Percentiles rank a stretch among this genome's conserved stretches.
phyloP scores from a whole-genome alignment of 2,329 filamentous ascomycete species.

The Calonectria pauciramosa region DNA sequence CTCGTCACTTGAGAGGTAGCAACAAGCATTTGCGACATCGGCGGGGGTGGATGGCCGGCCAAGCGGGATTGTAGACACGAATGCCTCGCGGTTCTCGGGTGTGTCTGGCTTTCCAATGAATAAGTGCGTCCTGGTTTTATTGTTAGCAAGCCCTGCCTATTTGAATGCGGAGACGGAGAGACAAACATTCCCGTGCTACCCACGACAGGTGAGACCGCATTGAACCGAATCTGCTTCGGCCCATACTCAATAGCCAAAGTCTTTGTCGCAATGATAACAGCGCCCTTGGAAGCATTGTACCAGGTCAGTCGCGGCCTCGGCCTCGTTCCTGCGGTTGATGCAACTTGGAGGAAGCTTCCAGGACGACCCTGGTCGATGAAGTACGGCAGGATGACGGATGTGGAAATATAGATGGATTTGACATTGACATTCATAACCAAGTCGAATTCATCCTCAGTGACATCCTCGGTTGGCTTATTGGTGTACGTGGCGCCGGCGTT shows the following conservation, averaged over 20 bases:
- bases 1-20: slow-evolving; percentile 80
- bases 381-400: slow-evolving; percentile 71
- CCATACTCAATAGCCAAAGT: slow-evolving; percentile 80
- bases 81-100: slow-evolving; percentile 69
- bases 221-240: slow-evolving; percentile 79
- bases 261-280: slow-evolving; percentile 71
- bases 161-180: background rate
- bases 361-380: slow-evolving; percentile 69
- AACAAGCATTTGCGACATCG: slow-evolving; percentile 79
- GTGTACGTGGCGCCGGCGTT: slow-evolving; percentile 71
- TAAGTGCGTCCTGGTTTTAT: slow-evolving; percentile 52
- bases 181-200: slow-evolving; percentile 73
- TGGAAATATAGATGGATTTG: slow-evolving; percentile 74
- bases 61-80: slow-evolving; percentile 68
- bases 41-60: slow-evolving; percentile 68
- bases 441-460: slow-evolving; percentile 77
- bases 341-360: slow-evolving; percentile 75
- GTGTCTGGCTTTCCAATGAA: slow-evolving; percentile 75
- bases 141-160: background rate
- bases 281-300: slow-evolving; percentile 79
- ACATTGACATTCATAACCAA: slow-evolving; percentile 78
- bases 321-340: slow-evolving; percentile 71
- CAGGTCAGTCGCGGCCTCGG: slow-evolving; percentile 75
- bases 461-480: slow-evolving; percentile 74
- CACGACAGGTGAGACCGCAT: slow-evolving; percentile 78